Percentiles rank a stretch among this genome's conserved stretches.
Evolutionary conservation across 2,329 filamentous ascomycete genomes (phyloP).

Genomic region (Calonectria ilicicola): DNA sequence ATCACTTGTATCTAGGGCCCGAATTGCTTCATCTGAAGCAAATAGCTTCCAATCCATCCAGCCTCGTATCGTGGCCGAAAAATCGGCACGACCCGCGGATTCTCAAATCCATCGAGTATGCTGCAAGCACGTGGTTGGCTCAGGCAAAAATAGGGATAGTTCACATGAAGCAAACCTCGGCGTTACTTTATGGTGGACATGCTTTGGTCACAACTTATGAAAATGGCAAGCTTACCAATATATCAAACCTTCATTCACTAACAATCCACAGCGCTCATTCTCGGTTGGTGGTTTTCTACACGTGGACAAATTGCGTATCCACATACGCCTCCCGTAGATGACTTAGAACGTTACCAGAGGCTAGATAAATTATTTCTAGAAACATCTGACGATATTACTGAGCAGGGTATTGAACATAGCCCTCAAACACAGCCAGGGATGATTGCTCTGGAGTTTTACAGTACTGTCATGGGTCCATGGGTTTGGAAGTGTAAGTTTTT

Average conservation of each 20-base stretch:
- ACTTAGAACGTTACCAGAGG: background rate
- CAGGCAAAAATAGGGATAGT: background rate
- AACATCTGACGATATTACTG: background rate
- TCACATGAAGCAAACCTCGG: background rate
- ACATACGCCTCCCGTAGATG: background rate
- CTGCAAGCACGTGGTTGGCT: background rate
- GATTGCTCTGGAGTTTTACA: background rate
- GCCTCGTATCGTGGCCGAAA: background rate
- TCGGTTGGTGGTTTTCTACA: background rate
- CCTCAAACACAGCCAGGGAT: background rate
- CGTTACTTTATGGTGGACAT: background rate
- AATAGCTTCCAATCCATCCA: background rate
- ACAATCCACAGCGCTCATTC: background rate
- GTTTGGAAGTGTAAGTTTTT: background rate
- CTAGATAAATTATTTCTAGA: background rate
- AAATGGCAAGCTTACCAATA: background rate
- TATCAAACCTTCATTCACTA: background rate
- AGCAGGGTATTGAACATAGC: background rate
- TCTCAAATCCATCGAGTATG: background rate
- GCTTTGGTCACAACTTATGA: background rate
- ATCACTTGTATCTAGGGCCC: background rate
- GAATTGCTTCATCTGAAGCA: background rate
- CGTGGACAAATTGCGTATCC: background rate
- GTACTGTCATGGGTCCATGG: background rate
- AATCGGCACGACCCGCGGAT: background rate